phyloP scores from a whole-genome alignment of 805 yeast species.

The Zygoascus bituminiphila region DNA sequence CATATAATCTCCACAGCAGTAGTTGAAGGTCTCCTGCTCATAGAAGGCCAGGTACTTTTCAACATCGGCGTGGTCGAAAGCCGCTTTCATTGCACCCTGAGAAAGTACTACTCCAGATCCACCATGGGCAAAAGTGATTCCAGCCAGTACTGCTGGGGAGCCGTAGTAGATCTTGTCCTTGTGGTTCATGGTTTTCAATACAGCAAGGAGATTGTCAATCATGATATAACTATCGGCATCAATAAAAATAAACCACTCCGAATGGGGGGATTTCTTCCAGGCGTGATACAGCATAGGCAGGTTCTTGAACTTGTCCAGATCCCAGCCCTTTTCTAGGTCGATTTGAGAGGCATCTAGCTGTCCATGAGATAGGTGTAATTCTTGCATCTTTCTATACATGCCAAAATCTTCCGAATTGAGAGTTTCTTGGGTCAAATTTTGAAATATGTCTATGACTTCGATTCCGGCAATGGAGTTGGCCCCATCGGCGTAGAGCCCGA shows the following conservation, averaged over 20 bases:
- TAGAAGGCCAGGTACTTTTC: conserved; percentile 20
- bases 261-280: conserved; percentile 20
- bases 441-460: conserved; percentile 28
- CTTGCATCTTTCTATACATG: conserved; percentile 23
- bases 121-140: conserved; percentile 31
- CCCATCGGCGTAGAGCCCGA: conserved; percentile 29
- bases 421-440: conserved; percentile 17
- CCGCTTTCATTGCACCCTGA: conserved; percentile 23
- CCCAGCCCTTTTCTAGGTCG: conserved; percentile 24
- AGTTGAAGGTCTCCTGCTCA: conserved; percentile 9
- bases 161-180: conserved; percentile 29
- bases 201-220: conserved; percentile 23
- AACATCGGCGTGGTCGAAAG: conserved; percentile 16
- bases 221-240: conserved; percentile 31
- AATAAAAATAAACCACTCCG: conserved; percentile 31
- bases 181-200: conserved; percentile 22
- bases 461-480: conserved; percentile 26
- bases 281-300: conserved; percentile 32
- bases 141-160: conserved; percentile 20
- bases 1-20: conserved; percentile 32
- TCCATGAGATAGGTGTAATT: conserved; percentile 18
- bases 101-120: conserved; percentile 32
- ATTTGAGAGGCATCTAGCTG: conserved; percentile 12
- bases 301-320: conserved; percentile 31
- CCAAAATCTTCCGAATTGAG: conserved; percentile 14